Conservation (phyloP, 2,329 filamentous ascomycete species). For the Fusarium sp. region DNA sequence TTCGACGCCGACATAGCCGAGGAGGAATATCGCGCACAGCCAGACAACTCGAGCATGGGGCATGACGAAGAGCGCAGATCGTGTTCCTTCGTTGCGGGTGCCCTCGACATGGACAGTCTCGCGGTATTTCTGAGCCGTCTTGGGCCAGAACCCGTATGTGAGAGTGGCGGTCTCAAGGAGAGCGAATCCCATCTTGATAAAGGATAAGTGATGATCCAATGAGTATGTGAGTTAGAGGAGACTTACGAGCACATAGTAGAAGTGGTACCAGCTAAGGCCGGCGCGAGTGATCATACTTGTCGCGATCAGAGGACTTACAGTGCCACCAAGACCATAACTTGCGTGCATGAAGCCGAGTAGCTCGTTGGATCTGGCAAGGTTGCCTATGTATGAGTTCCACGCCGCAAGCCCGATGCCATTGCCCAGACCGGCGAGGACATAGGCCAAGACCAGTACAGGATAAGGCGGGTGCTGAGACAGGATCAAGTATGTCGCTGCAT, state of each 20-base stretch:
- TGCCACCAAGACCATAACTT: constrained; percentile 76
- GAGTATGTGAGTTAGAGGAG: accelerated
- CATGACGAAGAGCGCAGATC: constrained; percentile 55
- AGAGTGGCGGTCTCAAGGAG: constrained; percentile 52
- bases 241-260: constrained; percentile 71
- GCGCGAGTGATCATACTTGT: constrained; percentile 77
- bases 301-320: constrained; percentile 76
- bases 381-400: constrained; percentile 70
- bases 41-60: constrained; percentile 69
- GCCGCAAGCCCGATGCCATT: constrained; percentile 73
- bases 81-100: constrained; percentile 33
- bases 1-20: constrained; percentile 82
- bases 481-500: constrained; percentile 72
- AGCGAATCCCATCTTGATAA: constrained; percentile 8
- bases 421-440: constrained; percentile 76
- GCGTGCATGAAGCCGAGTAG: constrained; percentile 77
- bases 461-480: constrained; percentile 76
- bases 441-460: constrained; percentile 73
- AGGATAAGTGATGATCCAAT: accelerated
- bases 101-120: constrained; percentile 48
- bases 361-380: constrained; percentile 77
- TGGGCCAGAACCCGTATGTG: constrained; percentile 69
- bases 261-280: constrained; percentile 73
- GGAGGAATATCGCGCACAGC: constrained; percentile 77
- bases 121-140: constrained; percentile 67